phyloP scores from a whole-genome alignment of 257 asterid genomes.

The Ehretia macrophylla region DNA sequence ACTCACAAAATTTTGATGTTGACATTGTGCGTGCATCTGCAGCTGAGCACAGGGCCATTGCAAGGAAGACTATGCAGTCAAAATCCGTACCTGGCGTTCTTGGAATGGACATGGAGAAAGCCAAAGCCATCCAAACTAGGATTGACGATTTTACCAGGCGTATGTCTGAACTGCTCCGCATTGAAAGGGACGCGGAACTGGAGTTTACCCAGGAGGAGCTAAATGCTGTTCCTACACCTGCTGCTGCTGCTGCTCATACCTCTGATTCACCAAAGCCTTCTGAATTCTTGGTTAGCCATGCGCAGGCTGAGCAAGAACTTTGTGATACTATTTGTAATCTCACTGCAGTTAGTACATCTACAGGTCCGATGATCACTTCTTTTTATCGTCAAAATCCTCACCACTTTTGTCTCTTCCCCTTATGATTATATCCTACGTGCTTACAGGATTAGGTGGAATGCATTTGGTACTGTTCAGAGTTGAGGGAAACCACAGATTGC shows the following conservation, averaged over 20 bases:
- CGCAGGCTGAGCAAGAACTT: conserved; percentile 86
- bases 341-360: conserved; percentile 82
- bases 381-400: background rate
- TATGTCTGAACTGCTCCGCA: conserved; percentile 75
- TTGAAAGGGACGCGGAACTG: conserved; percentile 87
- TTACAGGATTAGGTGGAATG: conserved; percentile 94
- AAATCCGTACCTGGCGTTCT: conserved; percentile 53
- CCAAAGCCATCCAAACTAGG: conserved; percentile 58
- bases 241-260: conserved; percentile 29
- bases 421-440: conserved; percentile 11
- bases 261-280: conserved; percentile 53
- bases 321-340: conserved; percentile 96
- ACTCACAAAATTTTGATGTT: background rate
- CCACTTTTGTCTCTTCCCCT: background rate
- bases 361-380: conserved; percentile 36
- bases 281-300: conserved; percentile 88
- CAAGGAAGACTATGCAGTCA: conserved; percentile 54
- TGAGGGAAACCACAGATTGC: conserved; percentile 87
- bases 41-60: conserved; percentile 91
- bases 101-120: conserved; percentile 71
- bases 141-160: conserved; percentile 61
- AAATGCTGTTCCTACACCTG: conserved; percentile 83
- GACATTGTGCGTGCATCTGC: conserved; percentile 26
- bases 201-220: conserved; percentile 93
- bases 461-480: conserved; percentile 82